Evolutionary conservation across 2,329 filamentous ascomycete species (phyloP), one percentile per base, ranked within the genome.

Genomic region (Colletotrichum magnum): DNA sequence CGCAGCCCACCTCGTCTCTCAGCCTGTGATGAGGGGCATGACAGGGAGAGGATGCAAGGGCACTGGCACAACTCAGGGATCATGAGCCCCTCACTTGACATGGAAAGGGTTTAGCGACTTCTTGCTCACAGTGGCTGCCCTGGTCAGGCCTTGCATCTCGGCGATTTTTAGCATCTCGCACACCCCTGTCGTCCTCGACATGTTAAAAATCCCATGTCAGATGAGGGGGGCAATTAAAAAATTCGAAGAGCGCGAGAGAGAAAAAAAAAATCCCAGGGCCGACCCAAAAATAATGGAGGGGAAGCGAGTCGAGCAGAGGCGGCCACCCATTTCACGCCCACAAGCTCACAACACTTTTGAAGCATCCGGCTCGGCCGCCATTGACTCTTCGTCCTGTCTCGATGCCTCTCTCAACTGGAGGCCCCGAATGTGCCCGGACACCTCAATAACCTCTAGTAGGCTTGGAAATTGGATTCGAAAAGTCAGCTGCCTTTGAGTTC

Each of bases 401-500:
- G 7, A 10, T 36, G 32, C 32, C 32, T 36, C 32, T 32, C 28
- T 36, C 32, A 9, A 36, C 9, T 12, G 16, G 13, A 3, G 43
- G 43, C 43, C 45, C 32, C 4, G 41, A 24, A 18, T 50, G 18
- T 50, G n/a, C 13, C 47, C 24, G 47, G 47, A 7, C 18, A 12
- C 12, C 18, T 50, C 10, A 18, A 21, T 18, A 18, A 21, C 9
- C n/a, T 18, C 47, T 50, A 24, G 47, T 15, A 18, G 18, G 18
- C 13, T n/a, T 13, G 32, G 9, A 10, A 18, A 45, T 54, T 69
- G 62, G 41, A 66, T 60, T 69, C 45, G n/a, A 21, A 39, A 47
- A 69, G 51, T 69, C 57, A 28, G 43, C 62, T 69, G 62, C 62
- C 67, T 69, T 66, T 69, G 57, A 69, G 67, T 69, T 69, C 61